These are phyloP conservation scores for Phaeophleospora eucalypticola DNA, from an alignment of 2,329 filamentous ascomycete species.

Conservation along the genomic window DNA sequence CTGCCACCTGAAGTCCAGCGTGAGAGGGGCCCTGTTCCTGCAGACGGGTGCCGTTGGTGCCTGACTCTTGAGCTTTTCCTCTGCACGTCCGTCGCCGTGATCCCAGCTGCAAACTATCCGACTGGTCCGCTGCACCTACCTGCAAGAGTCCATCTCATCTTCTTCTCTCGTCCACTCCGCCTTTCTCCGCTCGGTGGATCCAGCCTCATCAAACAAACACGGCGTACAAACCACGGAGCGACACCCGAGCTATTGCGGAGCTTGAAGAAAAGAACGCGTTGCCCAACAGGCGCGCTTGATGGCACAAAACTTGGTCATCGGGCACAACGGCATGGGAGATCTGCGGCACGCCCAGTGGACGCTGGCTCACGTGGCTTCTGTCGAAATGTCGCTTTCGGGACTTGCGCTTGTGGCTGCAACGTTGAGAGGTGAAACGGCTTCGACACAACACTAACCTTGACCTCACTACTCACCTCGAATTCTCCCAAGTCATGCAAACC, in stretches of 20 bases:
- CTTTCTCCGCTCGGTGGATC: not conserved
- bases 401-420: no score
- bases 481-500: not conserved
- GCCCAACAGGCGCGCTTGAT: not conserved
- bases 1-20: not conserved
- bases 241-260: no score
- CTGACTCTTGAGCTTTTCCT: conserved; percentile 4
- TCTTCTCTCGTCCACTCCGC: not conserved
- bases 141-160: not conserved
- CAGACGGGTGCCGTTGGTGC: conserved; percentile 17
- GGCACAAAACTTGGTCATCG: not conserved
- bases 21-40: conserved; percentile 15
- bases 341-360: no score
- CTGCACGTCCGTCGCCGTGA: conserved; percentile 2
- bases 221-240: no score
- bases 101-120: conserved; percentile 18
- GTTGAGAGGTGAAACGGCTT: no score
- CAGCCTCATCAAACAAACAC: not conserved
- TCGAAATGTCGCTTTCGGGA: no score
- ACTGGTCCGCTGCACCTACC: conserved; percentile 13
- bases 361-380: no score
- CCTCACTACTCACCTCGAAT: no score
- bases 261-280: no score
- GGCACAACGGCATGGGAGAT: not conserved
- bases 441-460: no score